These are phyloP conservation scores for Trichoderma polysporum DNA, from an alignment of 2,329 filamentous ascomycete species.

Conservation along the genomic window DNA sequence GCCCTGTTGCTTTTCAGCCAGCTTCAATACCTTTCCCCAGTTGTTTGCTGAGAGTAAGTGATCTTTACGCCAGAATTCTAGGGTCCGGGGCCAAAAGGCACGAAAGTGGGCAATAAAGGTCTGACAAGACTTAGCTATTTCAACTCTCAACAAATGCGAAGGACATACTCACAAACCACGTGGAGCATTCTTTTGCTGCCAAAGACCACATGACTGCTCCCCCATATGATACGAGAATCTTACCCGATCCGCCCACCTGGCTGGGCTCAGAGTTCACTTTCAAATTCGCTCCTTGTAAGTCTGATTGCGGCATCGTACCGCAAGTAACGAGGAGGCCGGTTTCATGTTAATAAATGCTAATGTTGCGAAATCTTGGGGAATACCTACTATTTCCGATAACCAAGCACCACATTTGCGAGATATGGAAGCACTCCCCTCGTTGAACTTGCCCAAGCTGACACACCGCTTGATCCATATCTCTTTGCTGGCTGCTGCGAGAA, in stretches of 20 bases:
- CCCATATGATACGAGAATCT: constrained; percentile 38
- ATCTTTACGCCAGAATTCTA: constrained; percentile 39
- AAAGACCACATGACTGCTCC: constrained; percentile 41
- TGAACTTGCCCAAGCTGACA: constrained; percentile 39
- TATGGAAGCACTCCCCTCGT: constrained; percentile 45
- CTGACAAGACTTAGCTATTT: constrained; percentile 27
- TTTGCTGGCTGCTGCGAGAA: constrained; percentile 37
- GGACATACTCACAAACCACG: constrained; percentile 44
- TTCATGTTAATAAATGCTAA: not conserved
- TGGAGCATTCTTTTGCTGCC: constrained; percentile 40
- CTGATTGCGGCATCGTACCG: constrained; percentile 36
- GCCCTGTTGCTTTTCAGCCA: constrained; percentile 26
- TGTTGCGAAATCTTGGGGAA: not conserved
- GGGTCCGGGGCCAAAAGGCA: constrained; percentile 42
- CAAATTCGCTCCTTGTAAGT: constrained; percentile 37
- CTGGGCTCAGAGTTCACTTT: constrained; percentile 33
- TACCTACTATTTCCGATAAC: constrained; percentile 44
- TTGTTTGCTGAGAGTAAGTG: constrained; percentile 30
- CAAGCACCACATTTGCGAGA: constrained; percentile 49
- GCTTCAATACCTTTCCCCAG: constrained; percentile 35
- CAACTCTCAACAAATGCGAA: not conserved
- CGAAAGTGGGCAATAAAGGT: constrained; percentile 43
- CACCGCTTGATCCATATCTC: constrained; percentile 49
- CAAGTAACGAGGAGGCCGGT: constrained; percentile 44
- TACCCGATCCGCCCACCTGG: constrained; percentile 25